Evolutionary conservation across 2,329 filamentous ascomycete species (phyloP).

Genomic region (Alternaria sp.): DNA sequence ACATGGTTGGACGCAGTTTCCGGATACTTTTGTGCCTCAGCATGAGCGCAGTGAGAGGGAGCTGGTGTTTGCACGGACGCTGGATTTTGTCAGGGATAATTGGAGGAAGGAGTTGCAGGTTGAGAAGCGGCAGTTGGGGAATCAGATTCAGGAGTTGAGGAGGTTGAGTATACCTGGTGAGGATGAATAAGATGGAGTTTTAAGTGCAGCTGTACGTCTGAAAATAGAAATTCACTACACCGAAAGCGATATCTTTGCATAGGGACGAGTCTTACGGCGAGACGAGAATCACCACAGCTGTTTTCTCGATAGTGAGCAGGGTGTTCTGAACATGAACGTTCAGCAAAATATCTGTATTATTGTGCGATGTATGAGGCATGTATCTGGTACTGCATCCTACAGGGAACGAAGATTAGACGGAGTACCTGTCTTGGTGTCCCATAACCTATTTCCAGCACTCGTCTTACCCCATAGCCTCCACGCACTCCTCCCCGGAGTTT

Average conservation of each 20-base stretch:
- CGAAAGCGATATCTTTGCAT: too few species aligned
- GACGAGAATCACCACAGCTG: too few species aligned
- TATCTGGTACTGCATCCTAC: too few species aligned
- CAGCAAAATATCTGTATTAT: too few species aligned
- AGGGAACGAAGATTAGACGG: too few species aligned
- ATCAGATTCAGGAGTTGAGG: constrained; percentile 20
- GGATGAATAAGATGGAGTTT: not conserved
- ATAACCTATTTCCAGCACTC: too few species aligned
- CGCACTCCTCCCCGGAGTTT: not conserved
- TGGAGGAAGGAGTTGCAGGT: constrained; percentile 39
- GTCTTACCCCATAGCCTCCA: not conserved
- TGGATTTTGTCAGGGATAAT: constrained; percentile 47
- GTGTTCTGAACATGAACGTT: too few species aligned
- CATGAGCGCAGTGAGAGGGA: constrained; percentile 47
- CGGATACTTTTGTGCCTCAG: constrained; percentile 46
- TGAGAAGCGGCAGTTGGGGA: constrained; percentile 14
- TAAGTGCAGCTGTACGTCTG: too few species aligned
- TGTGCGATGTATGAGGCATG: too few species aligned
- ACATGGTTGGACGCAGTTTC: constrained; percentile 55
- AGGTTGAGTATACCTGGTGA: constrained; percentile 27
- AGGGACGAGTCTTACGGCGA: too few species aligned
- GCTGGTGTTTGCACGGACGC: constrained; percentile 43
- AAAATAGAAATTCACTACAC: too few species aligned
- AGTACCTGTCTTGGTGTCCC: not conserved
- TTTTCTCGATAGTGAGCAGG: too few species aligned